Base-by-base conservation (phyloP, 2,329 filamentous ascomycete species). In the Triangularia verruculosa region DNA sequence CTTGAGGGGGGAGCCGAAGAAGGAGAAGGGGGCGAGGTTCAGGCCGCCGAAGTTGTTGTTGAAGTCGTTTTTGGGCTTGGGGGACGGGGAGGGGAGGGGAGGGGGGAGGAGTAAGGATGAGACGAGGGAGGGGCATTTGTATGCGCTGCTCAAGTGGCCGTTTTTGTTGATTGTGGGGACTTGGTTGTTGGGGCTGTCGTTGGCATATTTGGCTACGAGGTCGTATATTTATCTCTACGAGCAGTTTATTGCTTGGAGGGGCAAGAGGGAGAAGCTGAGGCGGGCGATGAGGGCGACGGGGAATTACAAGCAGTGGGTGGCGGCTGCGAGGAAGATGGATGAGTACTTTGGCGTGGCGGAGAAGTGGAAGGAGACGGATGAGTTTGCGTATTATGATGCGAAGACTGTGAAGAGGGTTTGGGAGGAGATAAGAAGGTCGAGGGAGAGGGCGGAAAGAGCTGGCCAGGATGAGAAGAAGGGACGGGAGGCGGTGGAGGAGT, bases 181-280 rank as follows among this genome's bases (percentile, higher is more conserved):
- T 11, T 98, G 93, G 93, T 86, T 99, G 57, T 72, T 86, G 0
- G 86, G 90, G 13, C 82, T 98, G 22, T 86, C 87, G 61, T 74
- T 88, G 12, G 83, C 87, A 15, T 99, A 99, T 76, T 79, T 95
- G 28, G 79, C 90, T 59, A 97, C 93, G 8, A 83, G 95, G 47
- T 78, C 93, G 66, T 99, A 99, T 78, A 95, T 99, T 69, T 93
- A 89, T 78, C 78, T 91, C 1, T 99, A 98, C 78, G 95, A 99
- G 76, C 91, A 96, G 71, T 91, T 90, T 73, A 82, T 97, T 62
- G 90, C 93, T 24, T 98, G 95, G 94, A 85, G 92, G 47, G 95
- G 95, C 4, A 85, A 83, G 71, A 83, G 93, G 58, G 86, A 96
- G 74, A 80, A 77, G 51, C 78, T 98, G 47, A 83, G 94, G 39